Conservation (phyloP, 176 grass and related monocot species). For the Oryza meyeriana region DNA sequence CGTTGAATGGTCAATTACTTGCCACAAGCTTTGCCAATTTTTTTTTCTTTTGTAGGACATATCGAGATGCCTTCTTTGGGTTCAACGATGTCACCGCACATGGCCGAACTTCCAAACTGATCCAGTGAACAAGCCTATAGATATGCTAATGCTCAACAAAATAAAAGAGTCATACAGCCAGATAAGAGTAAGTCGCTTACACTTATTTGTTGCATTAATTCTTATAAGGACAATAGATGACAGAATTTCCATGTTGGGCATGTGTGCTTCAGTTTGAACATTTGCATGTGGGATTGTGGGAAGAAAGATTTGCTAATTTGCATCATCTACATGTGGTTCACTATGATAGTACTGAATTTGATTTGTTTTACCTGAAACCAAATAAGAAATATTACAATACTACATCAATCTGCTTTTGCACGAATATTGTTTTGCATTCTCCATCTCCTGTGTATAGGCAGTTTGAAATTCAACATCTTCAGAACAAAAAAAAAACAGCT, state of each 20-base stretch:
- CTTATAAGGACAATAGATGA: background rate
- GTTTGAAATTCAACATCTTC: background rate
- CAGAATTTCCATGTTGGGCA: constrained; percentile 3
- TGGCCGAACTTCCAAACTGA: constrained; percentile 86
- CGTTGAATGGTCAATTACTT: background rate
- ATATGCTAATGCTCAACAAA: constrained; percentile 96
- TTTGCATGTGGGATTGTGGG: background rate
- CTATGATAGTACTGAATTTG: background rate
- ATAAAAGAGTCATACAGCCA: constrained; percentile 86
- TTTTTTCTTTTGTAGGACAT: constrained; percentile 79
- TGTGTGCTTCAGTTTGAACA: background rate
- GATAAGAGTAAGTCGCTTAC: constrained; percentile 64
- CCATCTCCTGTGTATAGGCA: background rate
- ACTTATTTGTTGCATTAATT: constrained; percentile 30
- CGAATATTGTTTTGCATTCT: background rate
- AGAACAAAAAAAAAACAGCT: background rate
- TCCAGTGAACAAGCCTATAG: constrained; percentile 76
- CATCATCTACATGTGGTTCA: background rate
- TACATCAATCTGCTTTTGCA: background rate
- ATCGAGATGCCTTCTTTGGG: constrained; percentile 91
- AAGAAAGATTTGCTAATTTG: background rate
- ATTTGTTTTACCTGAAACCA: constrained; percentile 6
- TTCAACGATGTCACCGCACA: constrained; percentile 65
- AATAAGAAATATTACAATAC: constrained; percentile 12
- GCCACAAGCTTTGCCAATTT: background rate